Evolutionary conservation across 305 asterid genomes (phyloP).

Genomic region (Fraxinus nigra): DNA sequence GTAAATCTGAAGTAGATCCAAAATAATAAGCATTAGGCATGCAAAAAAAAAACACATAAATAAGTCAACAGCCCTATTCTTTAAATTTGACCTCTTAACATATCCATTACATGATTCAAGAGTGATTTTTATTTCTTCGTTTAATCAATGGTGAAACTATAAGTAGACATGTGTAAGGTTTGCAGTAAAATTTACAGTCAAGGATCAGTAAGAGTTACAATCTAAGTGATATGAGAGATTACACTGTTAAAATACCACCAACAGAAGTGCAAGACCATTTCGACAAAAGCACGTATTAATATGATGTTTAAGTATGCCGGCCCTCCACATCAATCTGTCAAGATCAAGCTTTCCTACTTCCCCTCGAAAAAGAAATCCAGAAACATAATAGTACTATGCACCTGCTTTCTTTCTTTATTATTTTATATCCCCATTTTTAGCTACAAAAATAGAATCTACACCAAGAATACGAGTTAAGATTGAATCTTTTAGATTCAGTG

Average conservation of each 20-base stretch:
- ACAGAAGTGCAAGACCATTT: neutral
- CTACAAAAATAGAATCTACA: slow-evolving; percentile 7
- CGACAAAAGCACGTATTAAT: neutral
- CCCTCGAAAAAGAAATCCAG: neutral
- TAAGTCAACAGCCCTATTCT: neutral
- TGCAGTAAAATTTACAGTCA: neutral
- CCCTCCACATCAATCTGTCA: neutral
- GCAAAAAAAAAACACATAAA: neutral
- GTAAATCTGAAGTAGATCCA: neutral
- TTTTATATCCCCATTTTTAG: neutral
- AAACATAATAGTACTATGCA: neutral
- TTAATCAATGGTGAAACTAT: neutral
- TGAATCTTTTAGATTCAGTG: neutral
- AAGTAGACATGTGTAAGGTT: neutral
- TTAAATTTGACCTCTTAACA: neutral
- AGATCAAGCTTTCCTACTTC: neutral
- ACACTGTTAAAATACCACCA: neutral
- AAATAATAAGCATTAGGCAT: neutral
- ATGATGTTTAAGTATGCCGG: neutral
- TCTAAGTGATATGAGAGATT: neutral
- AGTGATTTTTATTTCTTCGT: neutral
- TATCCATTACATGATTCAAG: neutral
- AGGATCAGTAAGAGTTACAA: neutral
- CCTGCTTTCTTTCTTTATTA: neutral
- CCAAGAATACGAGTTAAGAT: neutral